Percentiles rank a stretch among this genome's conserved stretches.
Conservation (phyloP, 768 basidiomycete species). For the Dendrothele bispora region DNA sequence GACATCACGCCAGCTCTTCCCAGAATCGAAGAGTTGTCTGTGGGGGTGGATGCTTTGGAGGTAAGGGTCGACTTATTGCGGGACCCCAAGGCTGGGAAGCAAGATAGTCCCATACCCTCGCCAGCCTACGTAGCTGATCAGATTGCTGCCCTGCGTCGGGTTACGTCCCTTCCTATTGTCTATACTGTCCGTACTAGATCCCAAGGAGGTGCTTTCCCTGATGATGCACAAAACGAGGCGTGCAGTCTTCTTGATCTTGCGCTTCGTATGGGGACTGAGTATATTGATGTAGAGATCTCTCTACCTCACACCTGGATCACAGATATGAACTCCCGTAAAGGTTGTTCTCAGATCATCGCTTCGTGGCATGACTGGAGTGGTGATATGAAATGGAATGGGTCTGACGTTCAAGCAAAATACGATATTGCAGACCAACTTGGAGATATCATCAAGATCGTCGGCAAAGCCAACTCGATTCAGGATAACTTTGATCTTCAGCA, state of each 20-base stretch:
- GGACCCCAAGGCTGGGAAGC: slow-evolving; percentile 40
- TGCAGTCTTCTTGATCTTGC: slow-evolving; percentile 78
- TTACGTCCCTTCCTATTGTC: slow-evolving; percentile 81
- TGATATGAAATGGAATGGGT: slow-evolving; percentile 75
- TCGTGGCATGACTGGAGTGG: slow-evolving; percentile 97
- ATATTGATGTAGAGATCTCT: slow-evolving; percentile 87
- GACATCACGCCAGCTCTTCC: slow-evolving; percentile 72
- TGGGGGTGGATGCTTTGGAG: slow-evolving; percentile 91
- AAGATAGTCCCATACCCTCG: slow-evolving; percentile 61
- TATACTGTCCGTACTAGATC: slow-evolving; percentile 87
- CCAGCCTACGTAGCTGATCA: slow-evolving; percentile 77
- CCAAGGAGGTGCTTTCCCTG: slow-evolving; percentile 92
- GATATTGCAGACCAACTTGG: slow-evolving; percentile 63
- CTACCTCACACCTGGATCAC: slow-evolving; percentile 65
- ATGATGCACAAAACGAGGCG: slow-evolving; percentile 68
- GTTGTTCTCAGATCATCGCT: slow-evolving; percentile 77
- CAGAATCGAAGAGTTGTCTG: slow-evolving; percentile 68
- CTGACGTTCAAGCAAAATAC: slow-evolving; percentile 67
- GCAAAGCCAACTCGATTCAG: slow-evolving; percentile 69
- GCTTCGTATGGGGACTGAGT: slow-evolving; percentile 84
- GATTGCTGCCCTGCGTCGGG: slow-evolving; percentile 73
- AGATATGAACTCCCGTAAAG: slow-evolving; percentile 61
- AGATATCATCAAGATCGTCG: slow-evolving; percentile 92
- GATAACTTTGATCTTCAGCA: slow-evolving; percentile 81
- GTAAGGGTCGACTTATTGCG: slow-evolving; percentile 90